Evolutionary conservation across 306 rosid genomes (phyloP).

Genomic region (Prunus mongolica): DNA sequence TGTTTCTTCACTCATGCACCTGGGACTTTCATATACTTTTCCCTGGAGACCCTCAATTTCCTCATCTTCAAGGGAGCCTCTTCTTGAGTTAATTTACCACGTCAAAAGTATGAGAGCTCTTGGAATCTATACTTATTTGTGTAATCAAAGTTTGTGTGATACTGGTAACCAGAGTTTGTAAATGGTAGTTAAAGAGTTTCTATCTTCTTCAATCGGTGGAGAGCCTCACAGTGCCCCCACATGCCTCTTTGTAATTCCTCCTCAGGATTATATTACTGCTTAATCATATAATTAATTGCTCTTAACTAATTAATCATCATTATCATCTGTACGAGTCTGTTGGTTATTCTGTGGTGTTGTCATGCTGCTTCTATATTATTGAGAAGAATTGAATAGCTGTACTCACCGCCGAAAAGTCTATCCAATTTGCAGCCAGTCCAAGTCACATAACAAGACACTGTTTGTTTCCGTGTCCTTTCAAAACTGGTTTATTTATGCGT

Average conservation of each 20-base stretch:
- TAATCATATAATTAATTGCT: neutral
- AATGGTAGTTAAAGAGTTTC: neutral
- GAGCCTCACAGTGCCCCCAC: neutral
- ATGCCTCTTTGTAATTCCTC: slow-evolving; percentile 11
- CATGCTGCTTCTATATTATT: neutral
- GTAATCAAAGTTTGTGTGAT: neutral
- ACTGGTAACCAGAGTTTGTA: slow-evolving; percentile 2
- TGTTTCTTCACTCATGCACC: slow-evolving; percentile 67
- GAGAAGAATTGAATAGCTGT: neutral
- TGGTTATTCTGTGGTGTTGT: neutral
- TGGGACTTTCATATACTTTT: slow-evolving; percentile 69
- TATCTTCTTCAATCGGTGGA: neutral
- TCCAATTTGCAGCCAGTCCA: neutral
- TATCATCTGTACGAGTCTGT: too few relatives aligned
- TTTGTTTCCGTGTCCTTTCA: neutral
- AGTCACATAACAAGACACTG: neutral
- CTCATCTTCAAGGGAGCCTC: slow-evolving; percentile 62
- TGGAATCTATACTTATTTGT: neutral
- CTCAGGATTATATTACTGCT: neutral
- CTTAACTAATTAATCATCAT: neutral
- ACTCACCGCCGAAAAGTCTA: neutral
- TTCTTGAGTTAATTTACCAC: slow-evolving; percentile 26
- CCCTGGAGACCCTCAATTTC: slow-evolving; percentile 68
- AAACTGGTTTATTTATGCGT: too few relatives aligned
- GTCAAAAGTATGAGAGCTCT: neutral